phyloP scores from a whole-genome alignment of 805 yeast genomes.

The Spathaspora arborariae region DNA sequence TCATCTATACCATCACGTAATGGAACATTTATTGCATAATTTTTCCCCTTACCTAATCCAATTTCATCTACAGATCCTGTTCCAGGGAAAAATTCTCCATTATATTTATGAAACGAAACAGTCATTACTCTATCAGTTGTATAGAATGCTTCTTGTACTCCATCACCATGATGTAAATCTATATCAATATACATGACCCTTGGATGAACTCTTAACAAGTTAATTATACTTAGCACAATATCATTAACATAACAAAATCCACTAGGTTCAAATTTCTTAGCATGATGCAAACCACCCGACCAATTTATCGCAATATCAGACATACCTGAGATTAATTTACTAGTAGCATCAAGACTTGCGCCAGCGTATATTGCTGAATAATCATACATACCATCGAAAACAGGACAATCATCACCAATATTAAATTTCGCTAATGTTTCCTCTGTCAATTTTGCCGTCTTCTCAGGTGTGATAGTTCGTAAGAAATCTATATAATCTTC shows the following conservation, averaged over 20 bases:
- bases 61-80: conserved; percentile 89
- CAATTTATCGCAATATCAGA: conserved; percentile 94
- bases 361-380: conserved; percentile 88
- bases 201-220: conserved; percentile 83
- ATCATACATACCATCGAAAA: conserved; percentile 91
- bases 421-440: conserved; percentile 66
- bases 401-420: conserved; percentile 93
- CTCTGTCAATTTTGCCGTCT: conserved; percentile 53
- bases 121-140: conserved; percentile 96
- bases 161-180: conserved; percentile 96
- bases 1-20: conserved; percentile 94
- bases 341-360: conserved; percentile 89
- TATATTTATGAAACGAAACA: conserved; percentile 88
- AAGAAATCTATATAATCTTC: conserved; percentile 82
- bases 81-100: conserved; percentile 95
- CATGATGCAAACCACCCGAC: conserved; percentile 97
- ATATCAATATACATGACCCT: conserved; percentile 91
- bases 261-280: conserved; percentile 89
- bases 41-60: conserved; percentile 86
- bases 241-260: conserved; percentile 96
- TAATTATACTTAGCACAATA: conserved; percentile 83
- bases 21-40: conserved; percentile 89
- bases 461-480: conserved; percentile 73
- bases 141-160: conserved; percentile 96
- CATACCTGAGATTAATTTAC: conserved; percentile 78